Evolutionary conservation across 2,329 filamentous ascomycete genomes (phyloP).

Genomic region (Penicillium sp.): DNA sequence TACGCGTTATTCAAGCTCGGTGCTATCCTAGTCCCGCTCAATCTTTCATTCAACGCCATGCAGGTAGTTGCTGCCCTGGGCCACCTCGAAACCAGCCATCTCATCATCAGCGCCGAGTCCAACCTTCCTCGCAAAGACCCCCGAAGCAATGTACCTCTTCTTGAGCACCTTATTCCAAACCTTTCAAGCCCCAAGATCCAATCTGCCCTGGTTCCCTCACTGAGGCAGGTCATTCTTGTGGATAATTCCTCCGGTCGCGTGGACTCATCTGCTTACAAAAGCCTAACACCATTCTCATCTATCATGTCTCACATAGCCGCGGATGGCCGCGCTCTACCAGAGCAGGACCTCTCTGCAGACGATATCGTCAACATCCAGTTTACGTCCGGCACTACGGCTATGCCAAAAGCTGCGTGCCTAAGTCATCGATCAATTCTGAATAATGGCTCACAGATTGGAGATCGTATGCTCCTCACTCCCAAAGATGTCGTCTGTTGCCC

Average conservation of each 20-base stretch:
- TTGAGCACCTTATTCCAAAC: constrained; percentile 54
- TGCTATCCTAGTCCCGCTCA: constrained; percentile 89
- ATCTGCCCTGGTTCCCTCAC: constrained; percentile 63
- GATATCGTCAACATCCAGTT: constrained; percentile 96
- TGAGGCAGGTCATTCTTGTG: constrained; percentile 70
- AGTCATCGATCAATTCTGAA: constrained; percentile 85
- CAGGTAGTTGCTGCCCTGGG: constrained; percentile 77
- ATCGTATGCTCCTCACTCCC: constrained; percentile 75
- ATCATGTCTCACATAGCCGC: constrained; percentile 44
- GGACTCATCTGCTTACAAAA: constrained; percentile 43
- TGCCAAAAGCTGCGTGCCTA: constrained; percentile 88
- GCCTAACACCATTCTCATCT: constrained; percentile 49
- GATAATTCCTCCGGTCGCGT: constrained; percentile 68
- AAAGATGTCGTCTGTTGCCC: constrained; percentile 67
- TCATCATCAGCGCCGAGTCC: constrained; percentile 84
- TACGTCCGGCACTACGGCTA: constrained; percentile 89
- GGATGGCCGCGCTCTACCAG: constrained; percentile 42
- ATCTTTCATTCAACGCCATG: constrained; percentile 77
- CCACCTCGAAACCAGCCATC: constrained; percentile 69
- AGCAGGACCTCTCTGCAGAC: constrained; percentile 52
- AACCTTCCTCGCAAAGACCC: constrained; percentile 69
- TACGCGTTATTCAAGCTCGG: constrained; percentile 94
- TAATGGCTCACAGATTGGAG: constrained; percentile 81
- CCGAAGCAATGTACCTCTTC: constrained; percentile 57
- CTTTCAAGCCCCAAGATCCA: constrained; percentile 45